Evolutionary conservation across 768 basidiomycete genomes (phyloP).

Genomic region (Calocera cornea): DNA sequence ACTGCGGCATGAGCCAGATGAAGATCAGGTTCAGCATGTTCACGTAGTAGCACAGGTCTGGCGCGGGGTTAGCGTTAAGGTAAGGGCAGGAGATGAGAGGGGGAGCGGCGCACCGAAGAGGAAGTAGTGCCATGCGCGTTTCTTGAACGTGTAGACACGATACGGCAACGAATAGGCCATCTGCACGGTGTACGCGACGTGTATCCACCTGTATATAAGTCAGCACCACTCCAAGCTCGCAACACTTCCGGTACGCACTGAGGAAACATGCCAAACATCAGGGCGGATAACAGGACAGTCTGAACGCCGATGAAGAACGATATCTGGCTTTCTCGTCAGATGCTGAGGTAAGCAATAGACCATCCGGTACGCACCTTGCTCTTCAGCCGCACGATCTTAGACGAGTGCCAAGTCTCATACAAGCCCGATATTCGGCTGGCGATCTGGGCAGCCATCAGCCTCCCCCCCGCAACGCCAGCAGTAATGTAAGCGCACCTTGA

Average conservation of each 20-base stretch:
- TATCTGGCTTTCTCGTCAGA: conserved; percentile 22
- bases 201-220: conserved; percentile 52
- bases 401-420: conserved; percentile 81
- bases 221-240: not conserved
- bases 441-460: conserved; percentile 36
- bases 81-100: not conserved
- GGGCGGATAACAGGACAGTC: conserved; percentile 68
- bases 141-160: conserved; percentile 78
- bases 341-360: not conserved
- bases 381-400: conserved; percentile 68
- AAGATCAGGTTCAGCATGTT: conserved; percentile 84
- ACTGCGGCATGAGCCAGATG: conserved; percentile 78
- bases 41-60: conserved; percentile 71
- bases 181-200: conserved; percentile 72
- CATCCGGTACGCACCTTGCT: conserved; percentile 35
- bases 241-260: conserved; percentile 39
- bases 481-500: conserved; percentile 44
- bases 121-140: conserved; percentile 89
- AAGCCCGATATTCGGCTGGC: conserved; percentile 65
- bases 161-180: conserved; percentile 66
- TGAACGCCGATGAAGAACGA: conserved; percentile 93
- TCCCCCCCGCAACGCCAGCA: too few species aligned
- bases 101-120: conserved; percentile 42
- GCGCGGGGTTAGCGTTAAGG: not conserved
- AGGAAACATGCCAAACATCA: conserved; percentile 78